Percentiles rank a stretch among this genome's conserved stretches.
Evolutionary conservation across 1,284 basidiomycete species (phyloP).

Genomic region (Phellinidium pouzarii): DNA sequence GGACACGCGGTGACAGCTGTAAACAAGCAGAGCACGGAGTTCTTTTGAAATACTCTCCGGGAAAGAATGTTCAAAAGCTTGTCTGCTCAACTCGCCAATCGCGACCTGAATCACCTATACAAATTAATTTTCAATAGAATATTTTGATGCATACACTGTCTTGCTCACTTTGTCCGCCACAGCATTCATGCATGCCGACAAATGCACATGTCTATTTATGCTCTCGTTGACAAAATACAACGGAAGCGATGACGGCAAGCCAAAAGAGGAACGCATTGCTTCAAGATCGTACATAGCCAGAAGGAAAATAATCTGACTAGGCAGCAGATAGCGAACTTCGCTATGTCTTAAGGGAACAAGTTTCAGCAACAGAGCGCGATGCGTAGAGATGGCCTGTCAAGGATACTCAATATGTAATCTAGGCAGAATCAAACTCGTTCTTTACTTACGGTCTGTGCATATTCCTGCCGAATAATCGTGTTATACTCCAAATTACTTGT

Average conservation of each 20-base stretch:
- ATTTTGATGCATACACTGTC: no score
- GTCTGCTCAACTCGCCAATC: slow-evolving; percentile 60
- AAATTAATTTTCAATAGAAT: slow-evolving; percentile 10
- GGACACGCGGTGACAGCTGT: slow-evolving; percentile 77
- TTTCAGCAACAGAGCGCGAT: slow-evolving; percentile 57
- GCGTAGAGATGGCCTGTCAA: slow-evolving; percentile 57
- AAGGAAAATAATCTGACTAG: slow-evolving; percentile 85
- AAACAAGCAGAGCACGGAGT: slow-evolving; percentile 70
- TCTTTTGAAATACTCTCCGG: slow-evolving; percentile 71
- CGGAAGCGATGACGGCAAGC: slow-evolving; percentile 77
- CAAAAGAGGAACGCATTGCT: slow-evolving; percentile 75
- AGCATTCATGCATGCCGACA: slow-evolving; percentile 76
- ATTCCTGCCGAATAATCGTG: slow-evolving; percentile 86
- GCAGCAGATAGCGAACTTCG: slow-evolving; percentile 72
- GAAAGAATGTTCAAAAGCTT: slow-evolving; percentile 75
- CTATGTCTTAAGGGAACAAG: slow-evolving; percentile 65
- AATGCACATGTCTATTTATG: slow-evolving; percentile 63
- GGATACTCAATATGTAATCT: neutral
- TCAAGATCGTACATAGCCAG: slow-evolving; percentile 88
- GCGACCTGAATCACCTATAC: slow-evolving; percentile 70
- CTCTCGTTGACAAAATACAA: slow-evolving; percentile 89
- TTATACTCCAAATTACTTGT: slow-evolving; percentile 92
- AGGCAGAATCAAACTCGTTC: neutral
- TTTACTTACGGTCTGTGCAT: slow-evolving; percentile 61
- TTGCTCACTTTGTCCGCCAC: slow-evolving; percentile 77